These are phyloP conservation scores for Russula griseocarnosa DNA, from an alignment of 768 basidiomycete species.

Conservation along the genomic window DNA sequence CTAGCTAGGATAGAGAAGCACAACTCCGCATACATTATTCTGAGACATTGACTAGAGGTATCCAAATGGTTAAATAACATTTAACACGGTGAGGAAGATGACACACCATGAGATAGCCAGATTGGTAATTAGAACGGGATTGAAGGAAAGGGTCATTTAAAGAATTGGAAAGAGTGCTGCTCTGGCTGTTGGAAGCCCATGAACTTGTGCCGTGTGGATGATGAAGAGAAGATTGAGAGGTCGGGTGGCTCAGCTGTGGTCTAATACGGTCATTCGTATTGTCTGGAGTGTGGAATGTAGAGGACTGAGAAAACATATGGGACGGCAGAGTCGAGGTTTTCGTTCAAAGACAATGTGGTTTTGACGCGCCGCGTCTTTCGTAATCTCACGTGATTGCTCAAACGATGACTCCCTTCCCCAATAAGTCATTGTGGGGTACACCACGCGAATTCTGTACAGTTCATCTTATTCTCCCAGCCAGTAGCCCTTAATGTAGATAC, in stretches of 20 bases:
- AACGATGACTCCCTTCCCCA: no score
- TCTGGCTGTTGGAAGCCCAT: slow-evolving; percentile 50
- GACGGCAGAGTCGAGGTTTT: neutral
- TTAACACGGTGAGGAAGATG: neutral
- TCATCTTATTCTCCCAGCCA: neutral
- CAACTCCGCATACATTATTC: slow-evolving; percentile 43
- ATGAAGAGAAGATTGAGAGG: slow-evolving; percentile 33
- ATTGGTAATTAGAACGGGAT: slow-evolving; percentile 72
- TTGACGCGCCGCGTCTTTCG: neutral
- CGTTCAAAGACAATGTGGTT: neutral
- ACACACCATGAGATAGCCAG: slow-evolving; percentile 75
- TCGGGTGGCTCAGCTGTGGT: slow-evolving; percentile 5
- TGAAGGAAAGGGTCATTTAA: slow-evolving; percentile 67
- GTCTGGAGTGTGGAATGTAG: slow-evolving; percentile 19
- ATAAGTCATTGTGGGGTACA: no score
- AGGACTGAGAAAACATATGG: slow-evolving; percentile 22
- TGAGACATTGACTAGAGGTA: slow-evolving; percentile 55
- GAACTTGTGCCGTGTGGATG: slow-evolving; percentile 49
- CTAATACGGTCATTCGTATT: slow-evolving; percentile 17
- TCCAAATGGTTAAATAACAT: neutral
- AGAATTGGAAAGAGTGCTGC: slow-evolving; percentile 44
- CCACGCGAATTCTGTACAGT: no score
- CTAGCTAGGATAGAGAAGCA: neutral
- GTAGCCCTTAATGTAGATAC: slow-evolving; percentile 2
- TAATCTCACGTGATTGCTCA: neutral